Percentiles rank a stretch among this genome's conserved stretches.
Conservation (phyloP, 495 filamentous ascomycete genomes). For the Xylaria flabelliformis region DNA sequence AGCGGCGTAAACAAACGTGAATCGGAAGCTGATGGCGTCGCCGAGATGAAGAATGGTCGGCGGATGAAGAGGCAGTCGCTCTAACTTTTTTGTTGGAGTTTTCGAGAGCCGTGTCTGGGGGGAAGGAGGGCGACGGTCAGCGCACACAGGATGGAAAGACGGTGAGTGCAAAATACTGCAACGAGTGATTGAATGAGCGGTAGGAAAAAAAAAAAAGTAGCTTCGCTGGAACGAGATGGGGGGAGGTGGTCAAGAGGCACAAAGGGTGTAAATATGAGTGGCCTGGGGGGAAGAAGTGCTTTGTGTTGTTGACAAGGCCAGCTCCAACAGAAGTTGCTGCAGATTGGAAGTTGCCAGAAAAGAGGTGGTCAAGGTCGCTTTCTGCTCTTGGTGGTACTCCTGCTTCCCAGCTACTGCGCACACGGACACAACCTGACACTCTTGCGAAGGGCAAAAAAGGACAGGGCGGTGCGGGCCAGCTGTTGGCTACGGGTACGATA, state of each 20-base stretch:
- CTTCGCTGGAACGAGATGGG: conserved; percentile 42
- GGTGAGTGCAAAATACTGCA: conserved; percentile 30
- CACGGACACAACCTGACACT: conserved; percentile 30
- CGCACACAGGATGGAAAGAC: conserved; percentile 23
- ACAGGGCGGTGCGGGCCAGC: conserved; percentile 46
- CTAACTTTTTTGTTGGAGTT: conserved; percentile 16
- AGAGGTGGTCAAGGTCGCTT: conserved; percentile 37
- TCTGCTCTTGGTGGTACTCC: conserved; percentile 33
- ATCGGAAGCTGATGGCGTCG: conserved; percentile 9
- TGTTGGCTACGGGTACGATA: conserved; percentile 39
- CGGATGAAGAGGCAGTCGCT: conserved; percentile 5
- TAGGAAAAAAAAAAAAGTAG: conserved; percentile 33
- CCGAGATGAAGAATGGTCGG: conserved; percentile 16
- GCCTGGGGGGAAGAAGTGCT: conserved; percentile 33
- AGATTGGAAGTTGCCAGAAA: conserved; percentile 40
- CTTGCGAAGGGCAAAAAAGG: conserved; percentile 34
- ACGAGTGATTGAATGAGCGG: conserved; percentile 40
- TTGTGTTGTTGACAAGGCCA: conserved; percentile 45
- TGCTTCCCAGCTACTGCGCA: conserved; percentile 25
- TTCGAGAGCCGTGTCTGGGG: conserved; percentile 11
- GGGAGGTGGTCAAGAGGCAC: conserved; percentile 26
- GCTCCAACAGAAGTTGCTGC: conserved; percentile 33
- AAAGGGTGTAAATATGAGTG: conserved; percentile 38
- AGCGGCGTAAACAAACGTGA: conserved; percentile 25
- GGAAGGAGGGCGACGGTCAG: conserved; percentile 24